A percentile compares a stretch with the other conserved stretches of the same genome.
Conservation (phyloP, 352 stramenopile species). For the Paralagenidium karlingii region DNA sequence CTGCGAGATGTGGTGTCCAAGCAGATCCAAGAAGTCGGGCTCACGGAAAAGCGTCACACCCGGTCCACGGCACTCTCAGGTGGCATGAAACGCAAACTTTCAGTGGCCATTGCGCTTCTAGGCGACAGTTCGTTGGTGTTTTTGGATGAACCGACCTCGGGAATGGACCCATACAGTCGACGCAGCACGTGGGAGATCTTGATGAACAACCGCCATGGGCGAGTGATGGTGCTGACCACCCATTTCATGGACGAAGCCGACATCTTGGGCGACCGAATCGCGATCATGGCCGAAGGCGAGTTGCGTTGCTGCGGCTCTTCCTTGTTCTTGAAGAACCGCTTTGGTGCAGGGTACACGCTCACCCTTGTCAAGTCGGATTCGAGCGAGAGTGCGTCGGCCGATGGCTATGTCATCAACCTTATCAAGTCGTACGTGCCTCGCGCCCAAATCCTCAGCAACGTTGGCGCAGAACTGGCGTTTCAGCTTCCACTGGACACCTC, state of each 20-base stretch:
- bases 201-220: constrained; percentile 19
- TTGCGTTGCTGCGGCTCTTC: constrained; percentile 41
- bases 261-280: constrained; percentile 36
- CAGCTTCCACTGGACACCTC: constrained; percentile 55
- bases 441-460: constrained; percentile 29
- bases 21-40: constrained; percentile 83
- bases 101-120: constrained; percentile 82
- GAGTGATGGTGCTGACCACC: constrained; percentile 35
- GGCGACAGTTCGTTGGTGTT: constrained; percentile 38
- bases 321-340: constrained; percentile 74
- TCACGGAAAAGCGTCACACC: constrained; percentile 78
- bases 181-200: constrained; percentile 48
- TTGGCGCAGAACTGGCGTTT: constrained; percentile 69
- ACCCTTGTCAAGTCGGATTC: constrained; percentile 26
- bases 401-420: constrained; percentile 11
- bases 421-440: constrained; percentile 21
- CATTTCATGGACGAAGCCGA: constrained; percentile 56
- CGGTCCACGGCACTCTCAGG: constrained; percentile 44
- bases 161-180: constrained; percentile 21
- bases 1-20: constrained; percentile 12
- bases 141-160: constrained; percentile 31
- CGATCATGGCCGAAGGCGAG: constrained; percentile 75
- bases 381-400: background rate
- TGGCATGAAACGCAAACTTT: constrained; percentile 85
- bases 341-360: constrained; percentile 63